Percentiles rank a stretch among this genome's conserved stretches.
These are phyloP conservation scores for Xylaria sp. DNA, from an alignment of 2,329 filamentous ascomycete genomes.

Conservation along the genomic window DNA sequence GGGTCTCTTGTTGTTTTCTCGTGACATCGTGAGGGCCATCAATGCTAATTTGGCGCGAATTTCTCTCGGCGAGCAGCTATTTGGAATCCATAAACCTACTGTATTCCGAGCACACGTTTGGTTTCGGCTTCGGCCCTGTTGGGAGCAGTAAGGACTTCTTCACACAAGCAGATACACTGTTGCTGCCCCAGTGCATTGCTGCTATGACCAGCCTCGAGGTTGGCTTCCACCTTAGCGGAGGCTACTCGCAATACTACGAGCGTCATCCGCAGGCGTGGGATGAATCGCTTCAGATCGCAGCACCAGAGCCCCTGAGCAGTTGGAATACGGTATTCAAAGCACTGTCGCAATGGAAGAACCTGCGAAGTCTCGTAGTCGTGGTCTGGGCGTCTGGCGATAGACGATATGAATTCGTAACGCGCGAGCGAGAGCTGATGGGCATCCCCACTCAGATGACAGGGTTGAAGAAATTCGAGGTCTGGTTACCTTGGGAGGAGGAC, in stretches of 20 bases:
- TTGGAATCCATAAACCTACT: conserved; percentile 19
- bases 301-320: conserved; percentile 14
- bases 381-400: conserved; percentile 21
- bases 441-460: conserved; percentile 18
- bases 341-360: conserved; percentile 16
- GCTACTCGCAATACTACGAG: conserved; percentile 20
- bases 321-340: conserved; percentile 19
- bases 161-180: conserved; percentile 14
- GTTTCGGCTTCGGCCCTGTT: conserved; percentile 15
- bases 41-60: conserved; percentile 6
- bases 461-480: conserved; percentile 18
- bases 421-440: conserved; percentile 18
- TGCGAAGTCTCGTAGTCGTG: conserved; percentile 15
- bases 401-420: conserved; percentile 16
- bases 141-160: conserved; percentile 18
- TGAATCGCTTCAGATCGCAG: conserved; percentile 13
- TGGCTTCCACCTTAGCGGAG: conserved; percentile 20
- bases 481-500: conserved; percentile 19
- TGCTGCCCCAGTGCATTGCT: conserved; percentile 17
- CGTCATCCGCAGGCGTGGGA: conserved; percentile 19
- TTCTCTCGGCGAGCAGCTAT: conserved; percentile 9
- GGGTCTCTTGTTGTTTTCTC: neutral
- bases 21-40: neutral
- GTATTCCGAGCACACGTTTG: conserved; percentile 21
- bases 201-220: conserved; percentile 19